Percentiles rank a stretch among this genome's conserved stretches.
Evolutionary conservation across 179 eudicot species (phyloP).

Genomic region (Spinacia oleracea): DNA sequence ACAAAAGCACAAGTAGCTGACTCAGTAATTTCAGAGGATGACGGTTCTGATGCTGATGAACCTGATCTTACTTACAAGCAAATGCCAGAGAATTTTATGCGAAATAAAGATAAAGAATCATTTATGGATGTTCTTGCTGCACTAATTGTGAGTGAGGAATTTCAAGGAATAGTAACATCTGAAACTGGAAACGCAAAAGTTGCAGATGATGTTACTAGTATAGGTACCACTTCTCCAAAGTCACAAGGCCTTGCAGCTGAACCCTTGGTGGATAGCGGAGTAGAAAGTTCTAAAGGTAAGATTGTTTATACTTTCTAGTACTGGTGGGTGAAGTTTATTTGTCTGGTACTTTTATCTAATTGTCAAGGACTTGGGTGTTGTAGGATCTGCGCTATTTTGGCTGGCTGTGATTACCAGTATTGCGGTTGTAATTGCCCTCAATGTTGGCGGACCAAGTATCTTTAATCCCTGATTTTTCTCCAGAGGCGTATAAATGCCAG

Average conservation of each 20-base stretch:
- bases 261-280: slow-evolving; percentile 32
- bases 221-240: slow-evolving; percentile 37
- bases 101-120: slow-evolving; percentile 59
- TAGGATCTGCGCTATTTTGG: slow-evolving; percentile 77
- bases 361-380: slow-evolving; percentile 21
- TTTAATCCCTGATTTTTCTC: slow-evolving; percentile 61
- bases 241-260: slow-evolving; percentile 36
- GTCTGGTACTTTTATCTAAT: slow-evolving; percentile 9
- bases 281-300: slow-evolving; percentile 55
- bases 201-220: slow-evolving; percentile 29
- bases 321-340: neutral
- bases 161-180: slow-evolving; percentile 87
- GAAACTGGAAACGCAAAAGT: slow-evolving; percentile 58
- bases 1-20: slow-evolving; percentile 35
- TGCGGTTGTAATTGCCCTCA: slow-evolving; percentile 63
- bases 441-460: slow-evolving; percentile 62
- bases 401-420: slow-evolving; percentile 63
- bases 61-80: slow-evolving; percentile 44
- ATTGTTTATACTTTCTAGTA: too few relatives aligned
- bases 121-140: slow-evolving; percentile 94
- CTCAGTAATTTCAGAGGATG: slow-evolving; percentile 63
- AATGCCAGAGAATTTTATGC: slow-evolving; percentile 30
- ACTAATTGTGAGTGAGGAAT: slow-evolving; percentile 88
- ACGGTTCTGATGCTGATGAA: slow-evolving; percentile 69
- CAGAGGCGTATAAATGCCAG: neutral